Percentiles rank a stretch among this genome's conserved stretches.
Evolutionary conservation across 495 filamentous ascomycete species (phyloP).

Genomic region (Parachaetomium inaequale): DNA sequence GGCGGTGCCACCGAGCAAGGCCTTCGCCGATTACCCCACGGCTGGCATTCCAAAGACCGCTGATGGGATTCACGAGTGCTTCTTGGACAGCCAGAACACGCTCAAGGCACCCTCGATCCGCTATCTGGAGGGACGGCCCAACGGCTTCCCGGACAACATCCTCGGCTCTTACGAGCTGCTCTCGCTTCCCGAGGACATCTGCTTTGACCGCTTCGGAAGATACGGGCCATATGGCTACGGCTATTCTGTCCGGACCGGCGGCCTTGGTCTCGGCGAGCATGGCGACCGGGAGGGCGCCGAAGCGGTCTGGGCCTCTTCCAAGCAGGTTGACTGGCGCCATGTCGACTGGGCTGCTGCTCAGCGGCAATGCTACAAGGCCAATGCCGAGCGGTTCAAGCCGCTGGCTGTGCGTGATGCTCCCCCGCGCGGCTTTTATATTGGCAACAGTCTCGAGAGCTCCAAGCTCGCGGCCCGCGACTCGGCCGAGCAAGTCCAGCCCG

Average conservation of each 20-base stretch:
- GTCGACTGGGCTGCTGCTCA: constrained; percentile 76
- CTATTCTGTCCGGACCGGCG: constrained; percentile 71
- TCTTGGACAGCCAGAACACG: constrained; percentile 60
- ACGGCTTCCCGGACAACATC: constrained; percentile 76
- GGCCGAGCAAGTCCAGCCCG: constrained; percentile 25
- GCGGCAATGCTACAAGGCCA: constrained; percentile 62
- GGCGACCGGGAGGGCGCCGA: constrained; percentile 74
- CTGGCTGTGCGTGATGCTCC: constrained; percentile 35
- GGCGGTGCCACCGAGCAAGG: constrained; percentile 65
- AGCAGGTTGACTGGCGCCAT: constrained; percentile 67
- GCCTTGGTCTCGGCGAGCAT: constrained; percentile 72
- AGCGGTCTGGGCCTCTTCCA: constrained; percentile 62
- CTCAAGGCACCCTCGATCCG: constrained; percentile 64
- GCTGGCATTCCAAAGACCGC: constrained; percentile 51
- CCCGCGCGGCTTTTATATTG: constrained; percentile 43
- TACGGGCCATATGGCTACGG: constrained; percentile 88
- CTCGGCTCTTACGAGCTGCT: constrained; percentile 80
- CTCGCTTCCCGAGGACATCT: constrained; percentile 79
- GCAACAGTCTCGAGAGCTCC: constrained; percentile 22
- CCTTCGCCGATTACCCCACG: constrained; percentile 61
- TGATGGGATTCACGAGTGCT: constrained; percentile 63
- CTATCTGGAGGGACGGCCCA: constrained; percentile 67
- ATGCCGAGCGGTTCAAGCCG: constrained; percentile 63
- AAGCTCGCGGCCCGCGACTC: constrained; percentile 8
- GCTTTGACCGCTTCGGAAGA: constrained; percentile 88